Conservation (phyloP, 148 eudicot species). For the Chenopodium quinoa region DNA sequence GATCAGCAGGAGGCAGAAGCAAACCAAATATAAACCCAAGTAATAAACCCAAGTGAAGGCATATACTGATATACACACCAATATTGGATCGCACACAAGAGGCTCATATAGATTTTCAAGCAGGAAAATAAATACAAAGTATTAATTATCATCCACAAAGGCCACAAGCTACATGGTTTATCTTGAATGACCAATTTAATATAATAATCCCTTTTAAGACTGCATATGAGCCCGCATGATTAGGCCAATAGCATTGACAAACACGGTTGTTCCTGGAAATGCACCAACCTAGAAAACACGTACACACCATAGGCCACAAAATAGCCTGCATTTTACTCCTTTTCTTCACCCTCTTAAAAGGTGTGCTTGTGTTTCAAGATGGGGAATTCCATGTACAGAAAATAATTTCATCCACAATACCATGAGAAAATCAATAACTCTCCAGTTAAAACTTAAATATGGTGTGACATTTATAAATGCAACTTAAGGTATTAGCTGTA, state of each 20-base stretch:
- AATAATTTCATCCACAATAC: background rate
- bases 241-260: background rate
- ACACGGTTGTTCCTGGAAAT: no score
- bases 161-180: background rate
- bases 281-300: no score
- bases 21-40: background rate
- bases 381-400: background rate
- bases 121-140: no score
- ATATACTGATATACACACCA: background rate
- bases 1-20: background rate
- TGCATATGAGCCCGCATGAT: background rate
- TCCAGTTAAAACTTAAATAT: background rate
- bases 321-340: background rate
- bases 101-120: no score
- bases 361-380: background rate
- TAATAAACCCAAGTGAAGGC: background rate
- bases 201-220: background rate
- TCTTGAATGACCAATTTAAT: background rate
- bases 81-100: no score
- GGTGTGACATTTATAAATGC: background rate
- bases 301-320: background rate
- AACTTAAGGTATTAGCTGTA: background rate
- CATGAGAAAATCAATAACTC: background rate
- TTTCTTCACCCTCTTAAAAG: background rate
- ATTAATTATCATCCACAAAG: background rate